These are phyloP conservation scores for Phytophthora chlamydospora DNA, from an alignment of 352 stramenopile species.

Conservation along the genomic window DNA sequence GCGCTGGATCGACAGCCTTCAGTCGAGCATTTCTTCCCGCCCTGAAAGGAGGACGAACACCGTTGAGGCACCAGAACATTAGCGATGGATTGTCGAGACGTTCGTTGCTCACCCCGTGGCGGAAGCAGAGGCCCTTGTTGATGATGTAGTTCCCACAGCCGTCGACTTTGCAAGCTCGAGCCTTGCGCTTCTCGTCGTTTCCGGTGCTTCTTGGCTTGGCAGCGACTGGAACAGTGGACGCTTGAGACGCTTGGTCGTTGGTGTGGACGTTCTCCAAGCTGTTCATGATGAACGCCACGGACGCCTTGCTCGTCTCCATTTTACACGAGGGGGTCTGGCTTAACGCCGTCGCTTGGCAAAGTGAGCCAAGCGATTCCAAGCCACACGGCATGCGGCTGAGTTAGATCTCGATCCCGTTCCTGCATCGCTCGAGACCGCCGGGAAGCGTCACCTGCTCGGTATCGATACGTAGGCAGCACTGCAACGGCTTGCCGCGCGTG, in stretches of 20 bases:
- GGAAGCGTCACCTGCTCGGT: constrained; percentile 29
- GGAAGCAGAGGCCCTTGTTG: constrained; percentile 51
- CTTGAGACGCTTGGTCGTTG: not conserved
- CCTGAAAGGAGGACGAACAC: constrained; percentile 23
- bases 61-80: constrained; percentile 6
- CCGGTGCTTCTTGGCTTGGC: too few species aligned
- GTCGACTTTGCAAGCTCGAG: constrained; percentile 40
- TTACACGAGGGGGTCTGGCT: not conserved
- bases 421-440: not conserved
- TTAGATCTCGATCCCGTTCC: constrained; percentile 22
- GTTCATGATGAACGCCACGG: constrained; percentile 34
- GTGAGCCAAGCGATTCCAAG: constrained; percentile 1
- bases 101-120: constrained; percentile 43
- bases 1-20: constrained; percentile 42
- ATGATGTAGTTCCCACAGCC: constrained; percentile 58
- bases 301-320: constrained; percentile 16
- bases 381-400: not conserved
- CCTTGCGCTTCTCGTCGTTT: constrained; percentile 37
- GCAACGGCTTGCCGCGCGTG: constrained; percentile 3
- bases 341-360: constrained; percentile 13
- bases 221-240: too few species aligned
- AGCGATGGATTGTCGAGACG: constrained; percentile 18
- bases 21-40: constrained; percentile 44
- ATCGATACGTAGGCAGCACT: constrained; percentile 3
- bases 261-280: constrained; percentile 6